Evolutionary conservation across 73 alveolate genomes (phyloP).

Genomic region (Stentor roeselii): DNA sequence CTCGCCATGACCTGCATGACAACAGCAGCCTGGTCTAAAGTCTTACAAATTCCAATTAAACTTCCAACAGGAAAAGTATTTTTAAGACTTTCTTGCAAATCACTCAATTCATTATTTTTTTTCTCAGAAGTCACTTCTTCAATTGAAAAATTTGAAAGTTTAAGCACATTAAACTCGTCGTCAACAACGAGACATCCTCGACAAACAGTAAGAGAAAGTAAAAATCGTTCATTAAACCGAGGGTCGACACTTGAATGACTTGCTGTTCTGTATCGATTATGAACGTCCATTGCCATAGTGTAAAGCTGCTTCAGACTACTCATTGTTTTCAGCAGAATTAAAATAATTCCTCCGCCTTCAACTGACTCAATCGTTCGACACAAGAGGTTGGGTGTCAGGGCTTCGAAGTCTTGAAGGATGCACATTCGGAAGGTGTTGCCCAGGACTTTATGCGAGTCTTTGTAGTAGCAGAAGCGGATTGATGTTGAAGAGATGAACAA

Average conservation of each 20-base stretch:
- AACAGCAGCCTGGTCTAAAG: constrained; percentile 94
- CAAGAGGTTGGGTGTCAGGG: constrained; percentile 97
- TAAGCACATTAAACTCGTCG: constrained; percentile 98
- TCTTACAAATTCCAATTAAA: constrained; percentile 80
- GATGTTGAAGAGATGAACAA: constrained; percentile 94
- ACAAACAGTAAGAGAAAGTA: constrained; percentile 83
- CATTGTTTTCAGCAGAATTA: constrained; percentile 95
- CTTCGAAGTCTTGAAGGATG: constrained; percentile 97
- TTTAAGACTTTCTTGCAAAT: constrained; percentile 58
- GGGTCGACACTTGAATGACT: constrained; percentile 94
- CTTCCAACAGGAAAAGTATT: constrained; percentile 88
- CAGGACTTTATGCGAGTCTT: constrained; percentile 97
- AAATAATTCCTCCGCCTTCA: constrained; percentile 95
- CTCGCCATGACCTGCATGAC: constrained; percentile 21
- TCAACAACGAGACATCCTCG: constrained; percentile 88
- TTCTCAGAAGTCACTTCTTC: constrained; percentile 36
- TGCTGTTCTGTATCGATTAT: constrained; percentile 90
- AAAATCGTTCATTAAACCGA: constrained; percentile 97
- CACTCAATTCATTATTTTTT: constrained; percentile 53
- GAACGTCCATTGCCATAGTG: constrained; percentile 97
- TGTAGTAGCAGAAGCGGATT: constrained; percentile 98
- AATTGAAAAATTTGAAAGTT: constrained; percentile 84
- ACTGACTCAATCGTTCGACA: constrained; percentile 99
- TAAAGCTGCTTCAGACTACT: constrained; percentile 95
- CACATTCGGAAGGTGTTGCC: constrained; percentile 98